These are phyloP conservation scores for Alternaria brassicae DNA, from an alignment of 2,329 filamentous ascomycete genomes.

Conservation along the genomic window DNA sequence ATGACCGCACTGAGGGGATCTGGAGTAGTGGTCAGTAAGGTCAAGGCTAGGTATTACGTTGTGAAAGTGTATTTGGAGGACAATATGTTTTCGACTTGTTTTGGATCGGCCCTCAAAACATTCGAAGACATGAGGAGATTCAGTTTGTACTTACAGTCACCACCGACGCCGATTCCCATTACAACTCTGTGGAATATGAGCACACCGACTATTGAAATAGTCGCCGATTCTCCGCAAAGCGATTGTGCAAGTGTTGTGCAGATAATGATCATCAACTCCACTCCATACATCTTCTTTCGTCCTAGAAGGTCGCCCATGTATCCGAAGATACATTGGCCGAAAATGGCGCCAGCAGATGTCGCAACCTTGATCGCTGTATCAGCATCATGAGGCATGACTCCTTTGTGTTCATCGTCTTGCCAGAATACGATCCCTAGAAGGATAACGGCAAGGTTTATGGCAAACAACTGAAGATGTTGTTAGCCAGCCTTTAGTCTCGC, in stretches of 20 bases:
- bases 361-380: conserved; percentile 87
- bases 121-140: too few relatives aligned
- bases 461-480: conserved; percentile 59
- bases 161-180: conserved; percentile 49
- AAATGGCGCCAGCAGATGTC: conserved; percentile 81
- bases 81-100: too few relatives aligned
- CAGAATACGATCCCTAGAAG: conserved; percentile 85
- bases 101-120: too few relatives aligned
- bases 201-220: conserved; percentile 48
- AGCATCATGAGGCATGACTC: conserved; percentile 66
- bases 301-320: conserved; percentile 76
- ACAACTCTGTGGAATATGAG: conserved; percentile 52
- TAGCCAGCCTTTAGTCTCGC: conserved; percentile 2
- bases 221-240: conserved; percentile 45
- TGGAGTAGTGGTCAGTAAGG: conserved; percentile 8
- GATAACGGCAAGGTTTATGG: conserved; percentile 58
- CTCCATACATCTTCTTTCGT: conserved; percentile 83
- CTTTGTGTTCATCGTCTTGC: conserved; percentile 54
- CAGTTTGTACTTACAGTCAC: conserved; percentile 28
- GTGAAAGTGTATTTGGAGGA: not conserved
- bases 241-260: conserved; percentile 50
- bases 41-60: not conserved
- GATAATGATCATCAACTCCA: conserved; percentile 52
- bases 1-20: conserved; percentile 82
- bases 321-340: conserved; percentile 78